phyloP scores from a whole-genome alignment of 2,329 filamentous ascomycete species.

The Domatiomyces globalis region DNA sequence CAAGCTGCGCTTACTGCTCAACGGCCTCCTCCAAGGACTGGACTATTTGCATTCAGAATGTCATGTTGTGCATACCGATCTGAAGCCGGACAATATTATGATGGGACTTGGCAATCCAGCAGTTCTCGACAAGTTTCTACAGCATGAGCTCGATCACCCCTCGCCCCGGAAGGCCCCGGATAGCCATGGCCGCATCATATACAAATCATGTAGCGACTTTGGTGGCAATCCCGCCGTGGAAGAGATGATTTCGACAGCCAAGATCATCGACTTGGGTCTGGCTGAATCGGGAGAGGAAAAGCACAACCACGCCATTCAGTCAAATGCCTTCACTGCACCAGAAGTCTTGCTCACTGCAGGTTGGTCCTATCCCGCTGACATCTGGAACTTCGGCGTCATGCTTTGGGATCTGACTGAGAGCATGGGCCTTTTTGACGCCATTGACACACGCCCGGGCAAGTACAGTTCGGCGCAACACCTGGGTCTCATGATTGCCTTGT shows the following conservation, averaged over 20 bases:
- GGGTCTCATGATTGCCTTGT: conserved; percentile 31
- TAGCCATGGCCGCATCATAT: conserved; percentile 22
- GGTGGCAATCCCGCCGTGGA: conserved; percentile 13
- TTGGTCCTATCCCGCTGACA: conserved; percentile 27
- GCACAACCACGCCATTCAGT: conserved; percentile 36
- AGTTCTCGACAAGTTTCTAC: conserved; percentile 22
- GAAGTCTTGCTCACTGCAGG: conserved; percentile 28
- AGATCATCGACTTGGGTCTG: conserved; percentile 28
- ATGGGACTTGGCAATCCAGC: conserved; percentile 22
- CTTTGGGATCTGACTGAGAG: conserved; percentile 28
- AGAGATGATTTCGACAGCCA: conserved; percentile 17
- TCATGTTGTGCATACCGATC: conserved; percentile 31
- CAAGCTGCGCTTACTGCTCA: conserved; percentile 24
- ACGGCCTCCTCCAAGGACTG: conserved; percentile 26
- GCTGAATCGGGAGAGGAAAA: conserved; percentile 24
- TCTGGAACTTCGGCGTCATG: conserved; percentile 30
- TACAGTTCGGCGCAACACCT: conserved; percentile 28
- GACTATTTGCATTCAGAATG: conserved; percentile 30
- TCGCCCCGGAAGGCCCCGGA: conserved; percentile 24
- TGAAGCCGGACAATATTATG: conserved; percentile 34
- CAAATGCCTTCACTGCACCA: conserved; percentile 28
- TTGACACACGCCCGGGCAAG: conserved; percentile 22
- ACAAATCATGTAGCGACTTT: conserved; percentile 23
- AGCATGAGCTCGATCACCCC: conserved; percentile 21
- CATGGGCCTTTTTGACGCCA: conserved; percentile 26